Evolutionary conservation across 2,329 filamentous ascomycete species (phyloP).

Genomic region (Scytalidium sp.): DNA sequence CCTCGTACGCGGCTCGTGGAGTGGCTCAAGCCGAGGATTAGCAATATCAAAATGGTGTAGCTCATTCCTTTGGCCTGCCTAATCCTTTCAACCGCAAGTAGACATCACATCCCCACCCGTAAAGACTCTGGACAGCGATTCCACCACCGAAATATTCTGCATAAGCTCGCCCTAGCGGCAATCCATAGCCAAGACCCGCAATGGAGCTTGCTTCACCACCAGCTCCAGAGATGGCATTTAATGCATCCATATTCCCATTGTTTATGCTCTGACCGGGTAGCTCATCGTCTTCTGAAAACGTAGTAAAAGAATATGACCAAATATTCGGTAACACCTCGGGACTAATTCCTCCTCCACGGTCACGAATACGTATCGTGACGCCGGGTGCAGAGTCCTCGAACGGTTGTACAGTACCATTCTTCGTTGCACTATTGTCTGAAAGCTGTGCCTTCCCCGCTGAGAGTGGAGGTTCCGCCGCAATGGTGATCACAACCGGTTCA

Average conservation of each 20-base stretch:
- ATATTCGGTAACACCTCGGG: constrained; percentile 82
- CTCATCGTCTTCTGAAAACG: constrained; percentile 67
- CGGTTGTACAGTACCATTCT: constrained; percentile 29
- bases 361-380: constrained; percentile 91
- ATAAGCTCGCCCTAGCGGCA: constrained; percentile 88
- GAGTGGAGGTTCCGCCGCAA: constrained; percentile 60
- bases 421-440: constrained; percentile 13
- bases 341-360: constrained; percentile 89
- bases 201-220: constrained; percentile 78
- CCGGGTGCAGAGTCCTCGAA: constrained; percentile 69
- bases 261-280: constrained; percentile 38
- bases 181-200: constrained; percentile 87
- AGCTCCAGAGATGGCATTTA: constrained; percentile 72
- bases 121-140: constrained; percentile 90
- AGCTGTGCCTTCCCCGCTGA: constrained; percentile 2
- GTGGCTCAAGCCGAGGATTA: too few relatives aligned
- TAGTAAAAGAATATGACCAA: constrained; percentile 97
- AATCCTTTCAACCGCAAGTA: constrained; percentile 52
- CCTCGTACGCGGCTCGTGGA: too few relatives aligned
- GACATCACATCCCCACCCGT: constrained; percentile 79
- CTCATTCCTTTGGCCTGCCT: constrained; percentile 15
- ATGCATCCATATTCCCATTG: constrained; percentile 56
- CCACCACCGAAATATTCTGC: constrained; percentile 98
- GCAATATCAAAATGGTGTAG: background rate
- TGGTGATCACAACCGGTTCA: constrained; percentile 87